Base-by-base conservation (phyloP, 306 rosid species). In the Cercis canadensis region DNA sequence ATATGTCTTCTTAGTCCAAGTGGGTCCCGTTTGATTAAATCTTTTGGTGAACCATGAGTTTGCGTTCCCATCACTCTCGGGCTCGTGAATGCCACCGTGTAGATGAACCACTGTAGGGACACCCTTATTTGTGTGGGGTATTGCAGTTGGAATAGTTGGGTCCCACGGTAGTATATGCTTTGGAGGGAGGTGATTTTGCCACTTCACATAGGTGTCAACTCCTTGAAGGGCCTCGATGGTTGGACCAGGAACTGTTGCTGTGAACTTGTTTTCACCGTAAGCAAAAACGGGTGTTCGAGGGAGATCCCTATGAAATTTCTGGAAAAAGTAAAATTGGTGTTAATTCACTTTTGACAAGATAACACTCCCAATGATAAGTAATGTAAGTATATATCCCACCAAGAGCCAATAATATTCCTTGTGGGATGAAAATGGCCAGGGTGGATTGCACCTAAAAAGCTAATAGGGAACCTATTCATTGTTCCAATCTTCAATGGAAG, bases 161-260 rank as follows among this genome's bases (percentile, higher is more conserved):
- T 92, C 97, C 86, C 87, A 92, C 2, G 94, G 94, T 7, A 92
- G 94, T 29, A 92, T 92, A 85, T 92, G 94, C 1, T 84, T 67
- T 31, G 78, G 24, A 70, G 90, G 94, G 74, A 92, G 96, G 47
- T 77, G 80, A 80, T 92, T 92, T 58, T 18, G 62, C 97, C 97
- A 92, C 82, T 33, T 86, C 84, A 92, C 93, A 1, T 34, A 60
- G 7, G 96, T 82, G 7, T 61, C 58, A 11, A 87, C 58, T 0
- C 92, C 85, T 0, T 82, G 68, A 10, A 78, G 61, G 46, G 96
- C 85, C 73, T 89, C 94, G 15, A 92, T 89, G 7, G 94, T 87
- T 15, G 97, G 97, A 40, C 97, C 97, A 0, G 97, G 97, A 34
- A 92, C 74, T 2, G 94, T 86, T 46, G 97, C 96, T 2, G 16